Evolutionary conservation across 2,329 filamentous ascomycete genomes (phyloP).

Genomic region (Pestalotiopsis sp.): DNA sequence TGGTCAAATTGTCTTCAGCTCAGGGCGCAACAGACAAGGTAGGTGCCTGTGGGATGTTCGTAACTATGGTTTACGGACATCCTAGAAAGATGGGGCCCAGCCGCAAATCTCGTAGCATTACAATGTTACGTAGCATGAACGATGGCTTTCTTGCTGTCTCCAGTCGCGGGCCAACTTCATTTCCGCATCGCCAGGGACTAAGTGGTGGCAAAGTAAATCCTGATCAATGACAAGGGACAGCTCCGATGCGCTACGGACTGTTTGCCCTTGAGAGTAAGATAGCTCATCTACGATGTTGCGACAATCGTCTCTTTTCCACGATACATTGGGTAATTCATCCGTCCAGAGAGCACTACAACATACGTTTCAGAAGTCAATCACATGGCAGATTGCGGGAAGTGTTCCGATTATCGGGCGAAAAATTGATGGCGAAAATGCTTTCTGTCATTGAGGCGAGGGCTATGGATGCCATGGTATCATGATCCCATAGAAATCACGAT

Average conservation of each 20-base stretch:
- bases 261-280: neutral
- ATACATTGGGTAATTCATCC: neutral
- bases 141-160: neutral
- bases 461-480: neutral
- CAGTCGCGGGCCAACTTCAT: neutral
- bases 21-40: neutral
- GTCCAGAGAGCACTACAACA: neutral
- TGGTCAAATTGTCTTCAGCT: too few relatives aligned
- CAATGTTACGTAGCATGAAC: neutral
- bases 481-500: neutral
- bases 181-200: neutral
- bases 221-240: neutral
- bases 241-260: neutral
- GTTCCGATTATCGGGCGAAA: neutral
- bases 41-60: neutral
- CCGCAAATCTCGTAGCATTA: neutral
- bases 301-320: neutral
- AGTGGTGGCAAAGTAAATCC: neutral
- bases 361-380: neutral
- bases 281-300: neutral
- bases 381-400: neutral
- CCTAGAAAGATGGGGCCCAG: neutral
- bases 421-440: neutral
- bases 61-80: neutral
- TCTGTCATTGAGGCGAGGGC: neutral